Percentiles rank a stretch among this genome's conserved stretches.
These are phyloP conservation scores for Ampelomyces quisqualis DNA, from an alignment of 2,329 filamentous ascomycete species.

Conservation along the genomic window DNA sequence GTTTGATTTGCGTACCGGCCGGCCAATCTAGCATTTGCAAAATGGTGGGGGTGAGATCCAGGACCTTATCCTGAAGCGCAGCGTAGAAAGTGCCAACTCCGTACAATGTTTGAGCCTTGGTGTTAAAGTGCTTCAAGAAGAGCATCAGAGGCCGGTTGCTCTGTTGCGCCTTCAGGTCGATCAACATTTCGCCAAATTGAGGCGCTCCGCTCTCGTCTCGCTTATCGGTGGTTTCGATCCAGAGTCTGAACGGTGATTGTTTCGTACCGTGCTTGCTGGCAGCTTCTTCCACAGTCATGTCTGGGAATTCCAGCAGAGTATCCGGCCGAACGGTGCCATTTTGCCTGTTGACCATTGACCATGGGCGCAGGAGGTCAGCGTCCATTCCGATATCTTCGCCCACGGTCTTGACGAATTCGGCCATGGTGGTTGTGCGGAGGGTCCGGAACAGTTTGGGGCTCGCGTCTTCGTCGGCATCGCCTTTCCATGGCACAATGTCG, in stretches of 20 bases:
- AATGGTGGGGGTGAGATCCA: conserved; percentile 77
- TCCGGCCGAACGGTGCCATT: conserved; percentile 96
- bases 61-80: conserved; percentile 80
- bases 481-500: conserved; percentile 65
- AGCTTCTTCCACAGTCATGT: conserved; percentile 68
- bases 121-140: conserved; percentile 91
- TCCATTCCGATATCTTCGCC: conserved; percentile 70
- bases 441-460: conserved; percentile 72
- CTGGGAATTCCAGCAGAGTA: conserved; percentile 74
- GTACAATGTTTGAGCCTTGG: conserved; percentile 69
- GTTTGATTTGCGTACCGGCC: conserved; percentile 66
- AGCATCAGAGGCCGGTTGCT: conserved; percentile 67
- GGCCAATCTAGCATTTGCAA: conserved; percentile 84
- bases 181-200: conserved; percentile 67
- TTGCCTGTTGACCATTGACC: conserved; percentile 98
- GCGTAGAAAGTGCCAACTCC: conserved; percentile 87
- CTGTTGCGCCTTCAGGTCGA: conserved; percentile 57
- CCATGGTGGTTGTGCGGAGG: conserved; percentile 71
- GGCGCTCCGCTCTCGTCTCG: conserved; percentile 69
- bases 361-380: conserved; percentile 72
- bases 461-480: conserved; percentile 60
- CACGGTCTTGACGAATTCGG: conserved; percentile 70
- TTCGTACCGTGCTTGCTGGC: conserved; percentile 68
- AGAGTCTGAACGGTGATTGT: conserved; percentile 71
- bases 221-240: conserved; percentile 73